These are phyloP conservation scores for Sugiyamaella pinicola DNA, from an alignment of 1,139 yeast genomes.

Conservation along the genomic window DNA sequence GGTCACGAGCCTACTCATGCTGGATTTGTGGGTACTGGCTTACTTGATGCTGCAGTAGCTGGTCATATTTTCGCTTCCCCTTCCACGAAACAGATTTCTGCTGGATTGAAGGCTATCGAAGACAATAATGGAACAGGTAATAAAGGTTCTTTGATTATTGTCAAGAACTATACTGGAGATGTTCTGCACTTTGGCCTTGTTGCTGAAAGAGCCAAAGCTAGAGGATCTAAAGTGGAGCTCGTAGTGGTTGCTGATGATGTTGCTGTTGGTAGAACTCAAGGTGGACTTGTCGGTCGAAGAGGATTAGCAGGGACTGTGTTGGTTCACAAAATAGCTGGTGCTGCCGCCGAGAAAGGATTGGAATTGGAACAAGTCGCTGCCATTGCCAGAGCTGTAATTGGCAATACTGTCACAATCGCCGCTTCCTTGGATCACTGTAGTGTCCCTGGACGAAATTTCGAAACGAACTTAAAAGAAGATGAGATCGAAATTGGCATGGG, in stretches of 20 bases:
- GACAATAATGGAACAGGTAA: constrained; percentile 33
- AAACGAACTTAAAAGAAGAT: constrained; percentile 53
- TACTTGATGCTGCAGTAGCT: constrained; percentile 83
- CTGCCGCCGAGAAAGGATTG: constrained; percentile 56
- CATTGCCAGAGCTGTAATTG: constrained; percentile 63
- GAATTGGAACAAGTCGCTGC: constrained; percentile 55
- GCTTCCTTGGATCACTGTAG: constrained; percentile 88
- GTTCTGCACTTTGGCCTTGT: constrained; percentile 89
- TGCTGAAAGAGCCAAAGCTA: constrained; percentile 74
- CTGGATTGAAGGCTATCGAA: constrained; percentile 65
- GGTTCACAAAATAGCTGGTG: constrained; percentile 85
- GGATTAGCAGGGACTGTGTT: constrained; percentile 90
- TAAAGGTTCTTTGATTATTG: constrained; percentile 72
- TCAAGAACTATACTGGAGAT: constrained; percentile 93
- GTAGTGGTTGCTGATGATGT: constrained; percentile 88
- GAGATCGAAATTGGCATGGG: constrained; percentile 95
- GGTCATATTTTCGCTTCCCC: constrained; percentile 93
- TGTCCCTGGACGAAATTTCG: constrained; percentile 75
- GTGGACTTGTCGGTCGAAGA: constrained; percentile 89
- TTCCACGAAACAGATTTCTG: constrained; percentile 80
- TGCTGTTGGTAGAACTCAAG: constrained; percentile 84
- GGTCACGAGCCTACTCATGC: constrained; percentile 96
- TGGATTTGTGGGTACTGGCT: constrained; percentile 83
- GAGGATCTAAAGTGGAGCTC: constrained; percentile 68
- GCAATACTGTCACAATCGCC: constrained; percentile 78